These are phyloP conservation scores for Acacia confusa DNA, from an alignment of 306 rosid species.

Conservation along the genomic window DNA sequence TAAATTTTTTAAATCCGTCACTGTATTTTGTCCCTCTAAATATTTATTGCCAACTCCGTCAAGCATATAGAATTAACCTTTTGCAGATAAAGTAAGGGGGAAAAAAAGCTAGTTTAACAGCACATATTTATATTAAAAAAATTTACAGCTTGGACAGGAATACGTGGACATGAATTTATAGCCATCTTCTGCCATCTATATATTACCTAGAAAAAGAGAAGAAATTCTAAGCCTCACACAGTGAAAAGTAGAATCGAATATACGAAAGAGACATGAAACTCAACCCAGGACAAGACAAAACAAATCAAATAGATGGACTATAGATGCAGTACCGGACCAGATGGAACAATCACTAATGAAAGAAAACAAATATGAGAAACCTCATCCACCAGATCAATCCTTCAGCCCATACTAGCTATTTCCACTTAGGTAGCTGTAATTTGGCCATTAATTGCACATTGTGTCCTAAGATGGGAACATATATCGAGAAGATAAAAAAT, in stretches of 20 bases:
- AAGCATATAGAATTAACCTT: too few species aligned
- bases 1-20: too few species aligned
- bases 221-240: neutral
- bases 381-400: neutral
- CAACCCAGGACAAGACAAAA: neutral
- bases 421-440: neutral
- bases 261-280: neutral
- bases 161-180: neutral
- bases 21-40: too few species aligned
- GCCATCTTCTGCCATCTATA: neutral
- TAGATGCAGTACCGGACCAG: neutral
- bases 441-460: neutral
- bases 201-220: neutral
- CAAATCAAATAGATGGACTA: neutral
- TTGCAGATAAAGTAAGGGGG: too few species aligned
- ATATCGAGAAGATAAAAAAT: neutral
- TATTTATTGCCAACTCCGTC: too few species aligned
- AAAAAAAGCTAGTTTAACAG: too few species aligned
- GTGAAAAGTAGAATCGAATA: neutral
- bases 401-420: too few species aligned
- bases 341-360: neutral
- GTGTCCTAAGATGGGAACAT: neutral
- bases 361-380: neutral
- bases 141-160: too few species aligned
- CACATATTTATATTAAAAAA: too few species aligned